Base-by-base conservation (phyloP, 257 asterid species). In the Capsicum chinense region DNA sequence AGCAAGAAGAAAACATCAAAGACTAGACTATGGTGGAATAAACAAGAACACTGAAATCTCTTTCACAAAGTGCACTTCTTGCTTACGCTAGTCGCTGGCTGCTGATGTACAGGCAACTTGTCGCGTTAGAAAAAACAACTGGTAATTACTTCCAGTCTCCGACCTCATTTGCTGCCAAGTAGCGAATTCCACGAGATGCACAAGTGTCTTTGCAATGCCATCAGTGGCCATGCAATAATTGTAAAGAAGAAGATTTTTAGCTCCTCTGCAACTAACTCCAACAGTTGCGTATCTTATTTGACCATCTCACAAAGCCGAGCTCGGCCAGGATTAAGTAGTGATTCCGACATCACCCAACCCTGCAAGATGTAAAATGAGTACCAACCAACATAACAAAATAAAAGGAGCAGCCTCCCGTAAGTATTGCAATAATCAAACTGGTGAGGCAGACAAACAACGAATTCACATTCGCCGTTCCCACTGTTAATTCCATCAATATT, bases 291-390 rank as follows among this genome's bases (percentile, higher is more conserved):
- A 17, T 68, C 80, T 85, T 85, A 90, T 83, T 88, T 81, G 71
- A 64, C 88, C 91, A 88, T 48, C 56, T 90, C 92, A 85, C 98
- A 94, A 70, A 96, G 85, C 84, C 98, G 94, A 59, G 97, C 90
- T 91, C 90, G 91, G 63, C 98, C 99, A 50, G 98, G 99, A 90
- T 96, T 96, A 82, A 96, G 97, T 33, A 90, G 93, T 44, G 98
- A 92, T 83, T 96, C 98, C 3, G 99, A 93, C 99, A 97, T 97
- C 84, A 92, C 92, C 99, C 99, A 97, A 52, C 99, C 99, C 97
- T 97, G 93, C 80, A 83, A 84, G 58, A 86, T 17, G 78, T 39
- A 64, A 76, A 84, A 50, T 39, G 44, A 47, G 88, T 63, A 89
- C 73, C 54, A 39, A 37, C 16, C 47, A 76, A 21, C 73, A 84